A percentile compares a stretch with the other conserved stretches of the same genome.
Conservation (phyloP, 495 filamentous ascomycete species). For the Daldinia vernicosa region DNA sequence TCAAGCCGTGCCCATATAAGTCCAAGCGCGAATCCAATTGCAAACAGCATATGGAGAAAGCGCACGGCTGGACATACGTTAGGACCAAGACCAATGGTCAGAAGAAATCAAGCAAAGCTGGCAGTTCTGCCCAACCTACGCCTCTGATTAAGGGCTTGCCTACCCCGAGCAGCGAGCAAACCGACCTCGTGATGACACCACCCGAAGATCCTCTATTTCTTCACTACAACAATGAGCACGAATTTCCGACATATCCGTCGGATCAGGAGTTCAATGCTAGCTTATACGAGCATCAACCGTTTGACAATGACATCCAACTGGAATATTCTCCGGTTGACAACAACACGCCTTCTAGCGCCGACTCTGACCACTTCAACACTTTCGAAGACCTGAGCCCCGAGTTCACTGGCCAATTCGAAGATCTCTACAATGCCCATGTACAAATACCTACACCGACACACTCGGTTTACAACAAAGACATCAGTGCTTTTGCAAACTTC, state of each 20-base stretch:
- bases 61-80: constrained; percentile 87
- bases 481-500: constrained; percentile 48
- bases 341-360: constrained; percentile 57
- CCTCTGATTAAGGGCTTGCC: constrained; percentile 64
- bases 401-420: constrained; percentile 60
- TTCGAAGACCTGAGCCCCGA: constrained; percentile 57
- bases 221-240: constrained; percentile 44
- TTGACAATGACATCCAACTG: constrained; percentile 57
- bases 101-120: constrained; percentile 57
- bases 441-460: constrained; percentile 53
- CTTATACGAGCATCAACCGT: constrained; percentile 40
- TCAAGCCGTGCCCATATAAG: constrained; percentile 85
- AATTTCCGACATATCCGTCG: constrained; percentile 55
- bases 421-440: constrained; percentile 63
- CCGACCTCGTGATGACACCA: constrained; percentile 54
- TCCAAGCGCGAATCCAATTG: constrained; percentile 97
- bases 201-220: constrained; percentile 51
- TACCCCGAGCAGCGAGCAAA: constrained; percentile 57
- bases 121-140: constrained; percentile 60
- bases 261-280: constrained; percentile 48
- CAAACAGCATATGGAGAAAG: constrained; percentile 99
- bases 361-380: constrained; percentile 56
- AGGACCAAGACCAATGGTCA: constrained; percentile 91
- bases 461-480: constrained; percentile 51
- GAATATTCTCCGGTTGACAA: constrained; percentile 60